These are phyloP conservation scores for Phytophthora hybrid DNA, from an alignment of 352 stramenopile species.

Conservation along the genomic window DNA sequence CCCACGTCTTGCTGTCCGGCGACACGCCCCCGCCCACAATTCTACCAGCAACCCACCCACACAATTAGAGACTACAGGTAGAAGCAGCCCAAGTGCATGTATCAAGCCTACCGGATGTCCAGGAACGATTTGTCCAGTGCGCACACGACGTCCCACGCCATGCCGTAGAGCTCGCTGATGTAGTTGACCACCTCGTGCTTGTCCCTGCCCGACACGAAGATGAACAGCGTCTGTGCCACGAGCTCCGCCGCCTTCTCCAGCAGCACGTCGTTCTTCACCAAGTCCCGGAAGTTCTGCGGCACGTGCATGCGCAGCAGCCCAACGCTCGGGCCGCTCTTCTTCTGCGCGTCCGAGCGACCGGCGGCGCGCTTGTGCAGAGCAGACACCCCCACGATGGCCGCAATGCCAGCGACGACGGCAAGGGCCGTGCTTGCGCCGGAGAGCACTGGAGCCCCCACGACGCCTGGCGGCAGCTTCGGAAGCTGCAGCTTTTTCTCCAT, in stretches of 20 bases:
- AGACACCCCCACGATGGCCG: slow-evolving; percentile 53
- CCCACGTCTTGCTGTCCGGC: slow-evolving; percentile 54
- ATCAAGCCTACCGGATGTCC: slow-evolving; percentile 55
- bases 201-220: slow-evolving; percentile 69
- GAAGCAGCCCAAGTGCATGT: not conserved
- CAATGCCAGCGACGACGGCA: slow-evolving; percentile 54
- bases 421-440: slow-evolving; percentile 47
- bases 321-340: slow-evolving; percentile 28
- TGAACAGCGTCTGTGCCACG: slow-evolving; percentile 56
- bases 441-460: slow-evolving; percentile 32
- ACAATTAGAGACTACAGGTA: not conserved
- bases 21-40: slow-evolving; percentile 50
- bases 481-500: slow-evolving; percentile 66
- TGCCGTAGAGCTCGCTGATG: slow-evolving; percentile 77
- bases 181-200: slow-evolving; percentile 79
- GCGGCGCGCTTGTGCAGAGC: slow-evolving; percentile 49
- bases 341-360: not conserved
- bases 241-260: slow-evolving; percentile 65
- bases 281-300: slow-evolving; percentile 63
- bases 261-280: slow-evolving; percentile 82
- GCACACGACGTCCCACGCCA: slow-evolving; percentile 77
- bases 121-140: slow-evolving; percentile 62
- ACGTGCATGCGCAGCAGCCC: slow-evolving; percentile 64
- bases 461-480: slow-evolving; percentile 41
- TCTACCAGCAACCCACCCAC: slow-evolving; percentile 22